phyloP scores from a whole-genome alignment of 257 asterid species.

The Solanum raphanifolium region DNA sequence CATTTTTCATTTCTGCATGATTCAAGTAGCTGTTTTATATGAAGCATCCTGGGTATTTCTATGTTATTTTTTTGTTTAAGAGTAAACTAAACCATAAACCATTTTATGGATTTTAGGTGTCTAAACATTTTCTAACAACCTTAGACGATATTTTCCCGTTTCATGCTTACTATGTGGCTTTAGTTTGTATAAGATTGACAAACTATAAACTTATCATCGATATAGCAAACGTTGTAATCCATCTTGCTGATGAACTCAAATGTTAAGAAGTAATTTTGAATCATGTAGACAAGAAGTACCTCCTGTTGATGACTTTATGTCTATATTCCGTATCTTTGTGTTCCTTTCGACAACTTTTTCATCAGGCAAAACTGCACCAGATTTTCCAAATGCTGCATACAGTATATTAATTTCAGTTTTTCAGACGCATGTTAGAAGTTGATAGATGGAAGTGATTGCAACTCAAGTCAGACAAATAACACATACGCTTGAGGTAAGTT shows the following conservation, averaged over 20 bases:
- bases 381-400: constrained; percentile 59
- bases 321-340: constrained; percentile 14
- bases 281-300: not conserved
- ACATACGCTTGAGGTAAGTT: constrained; percentile 63
- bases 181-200: not conserved
- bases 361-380: constrained; percentile 39
- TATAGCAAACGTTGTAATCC: not conserved
- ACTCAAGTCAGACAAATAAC: not conserved
- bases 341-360: constrained; percentile 36
- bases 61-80: not conserved
- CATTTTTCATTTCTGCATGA: not conserved
- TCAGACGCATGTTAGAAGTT: not conserved
- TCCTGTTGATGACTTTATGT: not conserved
- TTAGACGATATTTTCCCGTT: not conserved
- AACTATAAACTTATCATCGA: not conserved
- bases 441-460: not conserved
- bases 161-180: not conserved
- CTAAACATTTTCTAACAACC: not conserved
- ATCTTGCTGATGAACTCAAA: not conserved
- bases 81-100: not conserved
- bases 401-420: not conserved
- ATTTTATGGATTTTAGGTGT: not conserved
- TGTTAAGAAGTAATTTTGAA: not conserved
- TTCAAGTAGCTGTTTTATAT: not conserved
- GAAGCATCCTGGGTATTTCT: not conserved